These are phyloP conservation scores for Aristolochia contorta DNA, from an alignment of 164 flowering plant species.

Conservation along the genomic window DNA sequence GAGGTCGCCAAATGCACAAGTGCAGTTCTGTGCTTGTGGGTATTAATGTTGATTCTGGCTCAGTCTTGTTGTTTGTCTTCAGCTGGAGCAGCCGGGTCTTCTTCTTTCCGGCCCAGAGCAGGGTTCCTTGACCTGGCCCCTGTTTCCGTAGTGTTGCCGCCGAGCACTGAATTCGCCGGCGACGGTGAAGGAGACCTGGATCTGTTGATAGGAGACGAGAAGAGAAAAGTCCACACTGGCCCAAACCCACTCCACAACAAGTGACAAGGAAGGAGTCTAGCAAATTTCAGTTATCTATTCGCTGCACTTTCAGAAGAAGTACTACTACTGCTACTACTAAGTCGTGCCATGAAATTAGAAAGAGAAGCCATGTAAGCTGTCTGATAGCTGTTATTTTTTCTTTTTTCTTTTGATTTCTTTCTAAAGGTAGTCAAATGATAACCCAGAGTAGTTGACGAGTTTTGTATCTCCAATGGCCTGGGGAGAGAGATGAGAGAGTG, in stretches of 20 bases:
- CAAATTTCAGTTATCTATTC: neutral
- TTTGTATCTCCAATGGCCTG: neutral
- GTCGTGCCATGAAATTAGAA: neutral
- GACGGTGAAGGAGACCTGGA: slow-evolving; percentile 6
- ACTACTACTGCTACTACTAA: no score
- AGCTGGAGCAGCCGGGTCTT: slow-evolving; percentile 1
- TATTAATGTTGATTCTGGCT: slow-evolving; percentile 23
- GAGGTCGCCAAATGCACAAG: slow-evolving; percentile 1
- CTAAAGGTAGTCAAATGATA: neutral
- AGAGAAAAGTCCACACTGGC: slow-evolving; percentile 55
- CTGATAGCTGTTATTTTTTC: neutral
- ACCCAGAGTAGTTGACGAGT: neutral
- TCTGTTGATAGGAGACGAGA: slow-evolving; percentile 38
- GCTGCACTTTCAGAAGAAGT: neutral
- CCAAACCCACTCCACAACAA: slow-evolving; percentile 78
- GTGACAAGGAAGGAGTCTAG: neutral
- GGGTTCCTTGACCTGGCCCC: slow-evolving; percentile 11
- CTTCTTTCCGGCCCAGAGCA: slow-evolving; percentile 13
- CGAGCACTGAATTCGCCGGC: neutral
- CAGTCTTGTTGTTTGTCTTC: slow-evolving; percentile 6
- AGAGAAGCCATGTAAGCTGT: neutral
- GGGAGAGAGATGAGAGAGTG: neutral
- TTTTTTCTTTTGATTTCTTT: neutral
- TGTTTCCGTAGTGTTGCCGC: slow-evolving; percentile 14
- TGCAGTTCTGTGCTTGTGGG: slow-evolving; percentile 23